These are phyloP conservation scores for Colletotrichum sp. DNA, from an alignment of 2,329 filamentous ascomycete genomes.

Conservation along the genomic window DNA sequence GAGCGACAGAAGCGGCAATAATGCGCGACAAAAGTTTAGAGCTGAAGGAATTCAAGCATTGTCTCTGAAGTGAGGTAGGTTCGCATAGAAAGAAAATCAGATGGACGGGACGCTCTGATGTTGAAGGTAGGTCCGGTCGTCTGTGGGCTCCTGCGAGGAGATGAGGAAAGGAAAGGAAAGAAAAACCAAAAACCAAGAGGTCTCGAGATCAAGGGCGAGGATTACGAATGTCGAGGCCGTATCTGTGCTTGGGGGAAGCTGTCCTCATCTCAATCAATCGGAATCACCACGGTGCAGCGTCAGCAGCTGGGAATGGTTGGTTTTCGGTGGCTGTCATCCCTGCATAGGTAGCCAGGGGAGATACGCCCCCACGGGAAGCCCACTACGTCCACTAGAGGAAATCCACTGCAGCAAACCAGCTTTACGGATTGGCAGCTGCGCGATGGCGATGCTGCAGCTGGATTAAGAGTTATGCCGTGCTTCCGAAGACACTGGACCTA, in stretches of 20 bases:
- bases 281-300: slow-evolving; percentile 17
- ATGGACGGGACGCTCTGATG: slow-evolving; percentile 19
- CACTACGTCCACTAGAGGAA: neutral
- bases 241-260: slow-evolving; percentile 3
- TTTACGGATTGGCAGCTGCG: neutral
- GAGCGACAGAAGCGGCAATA: slow-evolving; percentile 15
- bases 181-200: neutral
- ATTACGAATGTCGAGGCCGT: neutral
- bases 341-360: slow-evolving; percentile 7
- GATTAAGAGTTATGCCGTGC: slow-evolving; percentile 10
- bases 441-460: neutral
- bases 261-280: slow-evolving; percentile 19
- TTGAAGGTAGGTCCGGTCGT: neutral
- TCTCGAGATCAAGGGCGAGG: slow-evolving; percentile 5
- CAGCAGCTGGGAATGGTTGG: slow-evolving; percentile 8
- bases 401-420: neutral
- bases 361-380: slow-evolving; percentile 12
- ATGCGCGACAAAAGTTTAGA: slow-evolving; percentile 17
- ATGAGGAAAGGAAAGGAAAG: neutral
- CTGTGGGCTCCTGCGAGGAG: neutral
- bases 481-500: neutral
- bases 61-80: neutral
- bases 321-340: slow-evolving; percentile 16
- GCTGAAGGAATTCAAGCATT: slow-evolving; percentile 9
- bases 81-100: slow-evolving; percentile 11